Base-by-base conservation (phyloP, 1,284 basidiomycete species). In the Ustilago crameri region DNA sequence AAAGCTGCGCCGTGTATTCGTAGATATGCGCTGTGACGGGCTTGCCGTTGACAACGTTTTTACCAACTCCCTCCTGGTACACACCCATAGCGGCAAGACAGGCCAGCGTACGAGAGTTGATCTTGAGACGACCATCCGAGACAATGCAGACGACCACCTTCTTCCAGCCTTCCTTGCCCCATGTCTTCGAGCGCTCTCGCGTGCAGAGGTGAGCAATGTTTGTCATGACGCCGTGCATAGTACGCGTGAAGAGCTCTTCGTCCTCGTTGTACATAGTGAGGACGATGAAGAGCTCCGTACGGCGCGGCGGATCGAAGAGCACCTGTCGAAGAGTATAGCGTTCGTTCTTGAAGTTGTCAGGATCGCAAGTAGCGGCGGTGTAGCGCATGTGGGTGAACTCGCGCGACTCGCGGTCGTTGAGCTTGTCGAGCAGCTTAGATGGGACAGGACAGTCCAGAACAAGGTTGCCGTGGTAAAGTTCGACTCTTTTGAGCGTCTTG, bases 141-240 rank as follows among this genome's bases (percentile, higher is more conserved):
- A 98, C 91, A 72, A 98, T 96, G 35, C 66, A 68, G 24, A 82
- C 79, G n/a, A 82, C 80, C 22, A 82, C 83, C 72, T 96, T 97
- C 86, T 96, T 95, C 95, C 95, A 97, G 0, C 94, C 93, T 0
- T 96, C 93, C 82, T 92, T 91, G 1, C 93, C 93, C 95, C 95
- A 97, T 1, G 91, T 96, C 86, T 92, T 93, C 75, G 90, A 91
- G 54, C 91, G 85, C 43, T 91, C 90, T 20, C 93, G 86, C 73
- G 90, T 91, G 82, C 91, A 93, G 63, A 95, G 83, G 51, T 96
- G 84, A 14, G 84, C 79, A 44, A 82, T 80, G 59, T 82, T 82
- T 50, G 65, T 78, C 79, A 82, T 78, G 48, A 82, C 79, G 38
- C 80, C 80, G 51, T 82, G 80, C 71, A 82, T 64, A 48, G 80